A percentile compares a stretch with the other conserved stretches of the same genome.
Evolutionary conservation across 371 early-diverging fungal species (phyloP).

Genomic region (Actinomortierella ambigua): DNA sequence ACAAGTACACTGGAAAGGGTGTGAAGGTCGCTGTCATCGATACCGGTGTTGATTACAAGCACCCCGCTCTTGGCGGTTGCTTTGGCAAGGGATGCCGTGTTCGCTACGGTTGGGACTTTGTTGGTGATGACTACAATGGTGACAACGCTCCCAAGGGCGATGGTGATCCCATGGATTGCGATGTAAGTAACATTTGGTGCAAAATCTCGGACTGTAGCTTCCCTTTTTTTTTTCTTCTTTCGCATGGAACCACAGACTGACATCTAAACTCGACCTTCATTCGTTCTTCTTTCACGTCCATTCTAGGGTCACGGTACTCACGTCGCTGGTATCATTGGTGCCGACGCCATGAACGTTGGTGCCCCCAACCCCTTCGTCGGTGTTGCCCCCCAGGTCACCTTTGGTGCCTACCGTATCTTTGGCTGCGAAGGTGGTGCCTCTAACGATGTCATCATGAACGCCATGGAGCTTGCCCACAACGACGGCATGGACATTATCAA

Average conservation of each 20-base stretch:
- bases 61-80: slow-evolving; percentile 60
- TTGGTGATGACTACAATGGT: slow-evolving; percentile 41
- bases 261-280: no score
- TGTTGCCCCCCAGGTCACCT: slow-evolving; percentile 66
- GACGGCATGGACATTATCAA: slow-evolving; percentile 70
- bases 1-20: slow-evolving; percentile 61
- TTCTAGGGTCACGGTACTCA: slow-evolving; percentile 64
- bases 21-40: slow-evolving; percentile 62
- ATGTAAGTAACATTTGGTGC: no score
- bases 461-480: slow-evolving; percentile 61
- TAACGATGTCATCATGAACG: slow-evolving; percentile 63
- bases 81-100: slow-evolving; percentile 51
- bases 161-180: slow-evolving; percentile 58
- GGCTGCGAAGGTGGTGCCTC: slow-evolving; percentile 61
- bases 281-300: no score
- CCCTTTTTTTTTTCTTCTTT: no score
- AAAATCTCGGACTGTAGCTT: no score
- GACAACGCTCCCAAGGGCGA: slow-evolving; percentile 45
- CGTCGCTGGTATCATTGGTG: slow-evolving; percentile 65
- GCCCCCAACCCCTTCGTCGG: slow-evolving; percentile 51
- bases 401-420: slow-evolving; percentile 66
- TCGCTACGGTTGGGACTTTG: slow-evolving; percentile 53
- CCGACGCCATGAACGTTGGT: slow-evolving; percentile 39
- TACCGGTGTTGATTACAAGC: slow-evolving; percentile 58
- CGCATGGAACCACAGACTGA: no score